A percentile compares a stretch with the other conserved stretches of the same genome.
Conservation (phyloP, 495 filamentous ascomycete genomes). For the Annulohypoxylon moriforme region DNA sequence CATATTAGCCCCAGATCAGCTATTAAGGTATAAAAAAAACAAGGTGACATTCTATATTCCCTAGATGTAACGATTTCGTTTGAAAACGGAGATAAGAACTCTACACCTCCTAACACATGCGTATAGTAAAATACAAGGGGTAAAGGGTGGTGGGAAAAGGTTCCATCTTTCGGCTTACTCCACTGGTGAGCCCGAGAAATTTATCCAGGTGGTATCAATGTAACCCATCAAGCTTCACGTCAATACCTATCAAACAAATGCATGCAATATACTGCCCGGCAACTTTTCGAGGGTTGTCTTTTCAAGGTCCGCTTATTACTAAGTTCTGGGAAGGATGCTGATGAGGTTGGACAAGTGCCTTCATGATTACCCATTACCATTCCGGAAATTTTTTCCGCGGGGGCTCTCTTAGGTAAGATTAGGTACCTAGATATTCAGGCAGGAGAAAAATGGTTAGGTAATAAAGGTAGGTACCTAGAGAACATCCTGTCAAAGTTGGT, state of each 20-base stretch:
- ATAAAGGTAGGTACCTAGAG: conserved; percentile 8
- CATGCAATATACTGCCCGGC: background rate
- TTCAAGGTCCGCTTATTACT: conserved; percentile 1
- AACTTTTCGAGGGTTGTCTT: conserved; percentile 9
- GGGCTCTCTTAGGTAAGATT: background rate
- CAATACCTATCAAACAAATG: background rate
- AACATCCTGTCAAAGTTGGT: conserved; percentile 14
- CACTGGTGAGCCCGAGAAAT: conserved; percentile 18
- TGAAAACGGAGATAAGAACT: conserved; percentile 1
- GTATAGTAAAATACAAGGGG: conserved; percentile 4
- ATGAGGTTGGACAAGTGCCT: background rate
- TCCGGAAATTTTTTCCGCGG: background rate
- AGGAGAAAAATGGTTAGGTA: background rate
- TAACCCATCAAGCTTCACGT: conserved; percentile 12
- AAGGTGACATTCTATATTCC: background rate
- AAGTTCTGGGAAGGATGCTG: background rate
- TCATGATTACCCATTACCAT: background rate
- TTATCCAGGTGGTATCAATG: conserved; percentile 19
- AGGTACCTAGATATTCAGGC: background rate
- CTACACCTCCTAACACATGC: background rate
- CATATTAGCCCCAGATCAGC: no score
- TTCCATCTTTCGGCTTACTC: conserved; percentile 27
- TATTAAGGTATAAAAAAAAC: background rate
- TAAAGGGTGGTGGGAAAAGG: background rate
- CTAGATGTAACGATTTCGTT: background rate